Percentiles rank a stretch among this genome's conserved stretches.
phyloP scores from a whole-genome alignment of 768 basidiomycete genomes.

The Leccinum subtestaceum region DNA sequence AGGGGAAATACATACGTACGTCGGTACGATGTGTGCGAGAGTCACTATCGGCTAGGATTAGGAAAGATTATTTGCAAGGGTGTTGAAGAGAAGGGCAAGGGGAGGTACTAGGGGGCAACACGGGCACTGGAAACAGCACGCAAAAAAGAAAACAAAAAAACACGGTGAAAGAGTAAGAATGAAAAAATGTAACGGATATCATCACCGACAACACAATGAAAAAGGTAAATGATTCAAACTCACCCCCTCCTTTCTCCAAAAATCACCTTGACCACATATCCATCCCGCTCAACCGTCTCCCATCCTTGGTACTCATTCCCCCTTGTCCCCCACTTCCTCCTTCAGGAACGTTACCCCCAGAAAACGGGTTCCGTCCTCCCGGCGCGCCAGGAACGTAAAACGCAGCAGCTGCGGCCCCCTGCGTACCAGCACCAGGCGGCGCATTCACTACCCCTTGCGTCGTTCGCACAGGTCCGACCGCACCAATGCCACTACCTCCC shows the following conservation, averaged over 20 bases:
- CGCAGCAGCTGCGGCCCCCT: slow-evolving; percentile 40
- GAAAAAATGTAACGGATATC: not conserved
- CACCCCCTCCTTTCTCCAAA: not conserved
- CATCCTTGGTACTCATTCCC: slow-evolving; percentile 47
- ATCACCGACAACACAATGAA: not conserved
- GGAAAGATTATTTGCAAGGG: not conserved
- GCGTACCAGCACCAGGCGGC: slow-evolving; percentile 4
- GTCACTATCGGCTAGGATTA: not conserved
- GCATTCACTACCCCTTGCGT: slow-evolving; percentile 45
- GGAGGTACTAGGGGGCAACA: not conserved
- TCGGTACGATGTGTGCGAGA: not conserved
- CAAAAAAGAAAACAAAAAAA: not conserved
- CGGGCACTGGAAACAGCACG: not conserved
- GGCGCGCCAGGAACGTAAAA: slow-evolving; percentile 68
- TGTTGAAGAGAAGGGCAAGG: not conserved
- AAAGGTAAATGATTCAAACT: not conserved
- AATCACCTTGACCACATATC: slow-evolving; percentile 74
- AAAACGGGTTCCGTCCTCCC: slow-evolving; percentile 42
- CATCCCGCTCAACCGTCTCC: slow-evolving; percentile 60
- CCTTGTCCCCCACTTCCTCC: slow-evolving; percentile 34
- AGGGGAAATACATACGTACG: not conserved
- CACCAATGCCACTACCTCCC: slow-evolving; percentile 29
- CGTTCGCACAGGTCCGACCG: slow-evolving; percentile 28
- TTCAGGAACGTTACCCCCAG: slow-evolving; percentile 33
- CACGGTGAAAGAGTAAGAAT: not conserved